These are phyloP conservation scores for Cruciata laevipes DNA, from an alignment of 257 asterid species.

Conservation along the genomic window DNA sequence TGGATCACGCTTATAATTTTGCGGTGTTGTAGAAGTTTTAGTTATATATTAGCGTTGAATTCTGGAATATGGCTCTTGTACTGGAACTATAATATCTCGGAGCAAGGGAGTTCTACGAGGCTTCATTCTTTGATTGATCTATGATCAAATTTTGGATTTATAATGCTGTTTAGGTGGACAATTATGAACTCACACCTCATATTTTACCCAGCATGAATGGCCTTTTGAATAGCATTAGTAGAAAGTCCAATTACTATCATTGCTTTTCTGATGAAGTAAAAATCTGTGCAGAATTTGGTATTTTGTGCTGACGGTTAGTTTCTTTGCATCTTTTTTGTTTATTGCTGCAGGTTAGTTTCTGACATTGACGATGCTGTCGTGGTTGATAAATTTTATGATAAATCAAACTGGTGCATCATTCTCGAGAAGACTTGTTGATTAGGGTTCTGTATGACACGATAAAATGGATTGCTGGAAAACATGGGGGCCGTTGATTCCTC, in stretches of 20 bases:
- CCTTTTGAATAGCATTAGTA: background rate
- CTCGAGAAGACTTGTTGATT: conserved; percentile 64
- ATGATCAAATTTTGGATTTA: background rate
- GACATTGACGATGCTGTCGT: conserved; percentile 61
- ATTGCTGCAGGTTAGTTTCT: conserved; percentile 52
- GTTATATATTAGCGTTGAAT: background rate
- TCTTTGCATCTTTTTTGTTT: background rate
- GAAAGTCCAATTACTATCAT: background rate
- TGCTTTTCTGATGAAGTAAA: background rate
- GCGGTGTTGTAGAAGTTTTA: background rate
- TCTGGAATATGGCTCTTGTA: background rate
- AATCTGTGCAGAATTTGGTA: background rate
- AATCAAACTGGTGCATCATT: conserved; percentile 92
- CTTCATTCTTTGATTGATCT: background rate
- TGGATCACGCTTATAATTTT: background rate
- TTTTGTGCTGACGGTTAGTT: conserved; percentile 1
- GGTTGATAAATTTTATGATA: conserved; percentile 75
- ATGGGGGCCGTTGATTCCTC: background rate
- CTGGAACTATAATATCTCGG: background rate
- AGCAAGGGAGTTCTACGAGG: background rate
- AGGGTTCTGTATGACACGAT: background rate
- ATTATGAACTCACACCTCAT: too few relatives aligned
- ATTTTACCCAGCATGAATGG: background rate
- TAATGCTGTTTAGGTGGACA: background rate
- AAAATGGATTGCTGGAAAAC: background rate